Percentiles rank a stretch among this genome's conserved stretches.
Conservation (phyloP, 352 stramenopile species). For the Paralagenidium karlingii region DNA sequence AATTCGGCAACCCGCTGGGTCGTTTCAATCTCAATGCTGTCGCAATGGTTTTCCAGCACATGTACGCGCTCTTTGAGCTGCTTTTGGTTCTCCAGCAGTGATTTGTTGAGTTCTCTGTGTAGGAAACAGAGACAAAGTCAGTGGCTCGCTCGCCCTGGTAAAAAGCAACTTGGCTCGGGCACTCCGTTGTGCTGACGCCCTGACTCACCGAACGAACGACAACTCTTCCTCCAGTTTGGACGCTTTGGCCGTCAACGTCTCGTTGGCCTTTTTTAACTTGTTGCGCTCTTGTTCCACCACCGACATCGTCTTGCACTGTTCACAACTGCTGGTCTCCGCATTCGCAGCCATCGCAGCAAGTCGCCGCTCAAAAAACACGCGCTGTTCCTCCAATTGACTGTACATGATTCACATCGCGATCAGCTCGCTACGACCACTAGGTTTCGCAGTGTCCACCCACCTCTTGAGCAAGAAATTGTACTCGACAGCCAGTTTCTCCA, state of each 20-base stretch:
- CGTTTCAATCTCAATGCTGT: constrained; percentile 40
- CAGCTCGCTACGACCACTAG: not conserved
- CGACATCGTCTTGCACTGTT: constrained; percentile 33
- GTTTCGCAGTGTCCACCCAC: constrained; percentile 9
- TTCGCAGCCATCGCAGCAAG: too few species aligned
- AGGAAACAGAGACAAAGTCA: not conserved
- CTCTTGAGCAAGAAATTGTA: constrained; percentile 95
- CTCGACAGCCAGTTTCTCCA: constrained; percentile 92
- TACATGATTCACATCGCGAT: not conserved
- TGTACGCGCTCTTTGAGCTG: constrained; percentile 77
- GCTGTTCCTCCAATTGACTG: constrained; percentile 92
- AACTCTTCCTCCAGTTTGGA: constrained; percentile 76
- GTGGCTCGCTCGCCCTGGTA: not conserved
- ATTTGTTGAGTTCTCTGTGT: constrained; percentile 74
- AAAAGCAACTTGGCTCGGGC: not conserved
- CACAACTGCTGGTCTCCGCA: constrained; percentile 42
- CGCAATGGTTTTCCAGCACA: constrained; percentile 52
- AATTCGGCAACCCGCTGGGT: constrained; percentile 51
- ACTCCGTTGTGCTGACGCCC: not conserved
- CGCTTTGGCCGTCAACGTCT: constrained; percentile 39
- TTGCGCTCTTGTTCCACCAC: constrained; percentile 72
- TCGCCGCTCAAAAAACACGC: constrained; percentile 85
- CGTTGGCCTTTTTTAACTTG: constrained; percentile 63
- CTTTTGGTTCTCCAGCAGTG: constrained; percentile 79
- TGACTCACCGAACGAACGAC: constrained; percentile 62